Percentiles rank a stretch among this genome's conserved stretches.
phyloP scores from a whole-genome alignment of 192 early-diverging fungal genomes.

The Coemansia sp. region DNA sequence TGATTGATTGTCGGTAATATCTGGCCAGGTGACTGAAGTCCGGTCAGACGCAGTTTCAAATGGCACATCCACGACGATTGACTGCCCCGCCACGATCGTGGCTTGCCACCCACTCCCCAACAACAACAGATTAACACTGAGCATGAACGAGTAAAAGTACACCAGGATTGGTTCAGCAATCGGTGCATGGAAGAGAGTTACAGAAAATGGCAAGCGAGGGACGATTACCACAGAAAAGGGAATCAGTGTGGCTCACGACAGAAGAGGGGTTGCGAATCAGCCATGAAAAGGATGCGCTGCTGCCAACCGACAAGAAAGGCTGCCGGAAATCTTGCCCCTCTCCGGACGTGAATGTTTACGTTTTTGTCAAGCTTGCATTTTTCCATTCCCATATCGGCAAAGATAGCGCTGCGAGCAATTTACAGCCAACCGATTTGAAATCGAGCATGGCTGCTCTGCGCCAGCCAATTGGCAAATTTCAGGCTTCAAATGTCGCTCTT shows the following conservation, averaged over 20 bases:
- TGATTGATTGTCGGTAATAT: neutral
- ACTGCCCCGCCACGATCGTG: no score
- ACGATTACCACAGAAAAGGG: neutral
- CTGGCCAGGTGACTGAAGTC: neutral
- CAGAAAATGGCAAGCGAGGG: neutral
- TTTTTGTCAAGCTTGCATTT: neutral
- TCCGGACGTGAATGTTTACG: neutral
- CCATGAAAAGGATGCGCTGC: no score
- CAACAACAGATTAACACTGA: no score
- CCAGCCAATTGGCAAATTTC: slow-evolving; percentile 1
- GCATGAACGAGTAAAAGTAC: neutral
- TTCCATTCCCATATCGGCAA: neutral
- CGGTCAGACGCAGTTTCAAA: neutral
- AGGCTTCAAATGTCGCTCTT: neutral
- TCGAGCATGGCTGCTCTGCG: neutral
- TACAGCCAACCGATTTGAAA: slow-evolving; percentile 5
- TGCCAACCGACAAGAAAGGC: no score
- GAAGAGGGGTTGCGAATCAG: no score
- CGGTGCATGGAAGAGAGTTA: neutral
- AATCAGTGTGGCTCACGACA: no score
- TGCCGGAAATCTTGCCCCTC: no score
- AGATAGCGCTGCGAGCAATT: neutral
- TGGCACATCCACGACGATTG: no score
- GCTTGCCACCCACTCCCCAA: no score
- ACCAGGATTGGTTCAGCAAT: neutral